A percentile compares a stretch with the other conserved stretches of the same genome.
Conservation (phyloP, 2,329 filamentous ascomycete genomes). For the Neopestalotiopsis clavispora region DNA sequence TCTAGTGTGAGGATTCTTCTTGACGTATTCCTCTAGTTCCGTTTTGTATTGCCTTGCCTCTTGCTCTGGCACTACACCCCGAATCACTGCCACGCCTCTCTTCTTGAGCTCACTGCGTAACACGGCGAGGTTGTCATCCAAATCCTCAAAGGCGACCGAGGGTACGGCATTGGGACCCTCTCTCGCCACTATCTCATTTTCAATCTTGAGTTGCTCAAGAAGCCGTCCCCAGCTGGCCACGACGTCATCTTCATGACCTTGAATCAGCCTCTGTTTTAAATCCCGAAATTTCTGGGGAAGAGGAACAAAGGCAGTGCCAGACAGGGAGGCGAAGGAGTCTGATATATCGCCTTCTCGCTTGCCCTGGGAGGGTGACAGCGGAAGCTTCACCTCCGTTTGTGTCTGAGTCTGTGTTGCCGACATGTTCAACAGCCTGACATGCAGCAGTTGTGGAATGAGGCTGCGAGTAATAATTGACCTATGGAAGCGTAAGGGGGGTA, state of each 20-base stretch:
- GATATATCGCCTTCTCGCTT: slow-evolving; percentile 68
- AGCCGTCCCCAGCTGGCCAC: slow-evolving; percentile 54
- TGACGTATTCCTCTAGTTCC: slow-evolving; percentile 68
- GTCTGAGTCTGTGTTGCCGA: slow-evolving; percentile 18
- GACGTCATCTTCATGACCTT: slow-evolving; percentile 53
- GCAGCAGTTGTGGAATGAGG: neutral
- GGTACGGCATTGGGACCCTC: slow-evolving; percentile 57
- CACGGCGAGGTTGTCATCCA: slow-evolving; percentile 43
- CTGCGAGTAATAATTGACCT: neutral
- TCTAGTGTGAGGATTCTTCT: slow-evolving; percentile 64
- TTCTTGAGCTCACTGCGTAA: slow-evolving; percentile 58
- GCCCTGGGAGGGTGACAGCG: neutral
- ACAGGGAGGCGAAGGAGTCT: slow-evolving; percentile 64
- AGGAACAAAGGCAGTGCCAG: slow-evolving; percentile 47
- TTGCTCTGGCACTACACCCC: slow-evolving; percentile 66
- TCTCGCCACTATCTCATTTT: slow-evolving; percentile 52
- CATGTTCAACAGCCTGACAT: slow-evolving; percentile 15
- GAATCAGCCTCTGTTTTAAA: slow-evolving; percentile 58
- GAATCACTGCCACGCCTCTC: slow-evolving; percentile 67
- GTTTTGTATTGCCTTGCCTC: slow-evolving; percentile 70
- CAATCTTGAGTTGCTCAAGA: slow-evolving; percentile 46
- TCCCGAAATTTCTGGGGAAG: slow-evolving; percentile 61
- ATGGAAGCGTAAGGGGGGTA: neutral
- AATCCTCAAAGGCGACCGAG: slow-evolving; percentile 50
- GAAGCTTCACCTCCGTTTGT: slow-evolving; percentile 5